These are phyloP conservation scores for Eimeria falciformis DNA, from an alignment of 169 alveolate genomes.

Conservation along the genomic window DNA sequence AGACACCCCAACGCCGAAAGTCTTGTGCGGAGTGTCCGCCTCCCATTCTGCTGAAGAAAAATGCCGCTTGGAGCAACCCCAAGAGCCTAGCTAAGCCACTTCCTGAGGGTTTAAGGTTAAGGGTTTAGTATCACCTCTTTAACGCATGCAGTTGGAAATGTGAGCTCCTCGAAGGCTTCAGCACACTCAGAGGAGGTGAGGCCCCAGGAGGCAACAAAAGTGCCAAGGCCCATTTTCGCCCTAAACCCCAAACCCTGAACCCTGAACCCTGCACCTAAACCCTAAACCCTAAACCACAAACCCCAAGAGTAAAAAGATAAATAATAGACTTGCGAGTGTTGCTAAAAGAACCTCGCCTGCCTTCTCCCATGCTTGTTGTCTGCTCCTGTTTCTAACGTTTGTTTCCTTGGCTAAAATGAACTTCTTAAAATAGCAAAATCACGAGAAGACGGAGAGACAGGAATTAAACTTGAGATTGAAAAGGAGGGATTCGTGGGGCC, in stretches of 20 bases:
- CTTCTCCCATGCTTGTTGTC: no score
- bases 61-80: background rate
- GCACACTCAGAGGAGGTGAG: background rate
- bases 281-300: background rate
- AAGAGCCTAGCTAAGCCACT: background rate
- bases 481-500: no score
- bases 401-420: background rate
- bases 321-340: background rate
- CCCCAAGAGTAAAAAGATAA: background rate
- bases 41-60: background rate
- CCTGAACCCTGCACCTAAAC: background rate
- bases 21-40: no score
- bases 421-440: background rate
- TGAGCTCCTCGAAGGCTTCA: background rate
- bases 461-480: background rate
- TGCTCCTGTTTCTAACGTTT: background rate
- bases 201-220: background rate
- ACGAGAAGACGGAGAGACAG: background rate
- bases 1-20: slow-evolving; percentile 91
- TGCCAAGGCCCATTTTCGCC: background rate
- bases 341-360: no score
- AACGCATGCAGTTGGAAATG: background rate
- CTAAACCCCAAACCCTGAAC: no score
- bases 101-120: background rate
- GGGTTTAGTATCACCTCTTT: background rate